Base-by-base conservation (phyloP, 139 green algal species). In the Raphidocelis subcapitata region DNA sequence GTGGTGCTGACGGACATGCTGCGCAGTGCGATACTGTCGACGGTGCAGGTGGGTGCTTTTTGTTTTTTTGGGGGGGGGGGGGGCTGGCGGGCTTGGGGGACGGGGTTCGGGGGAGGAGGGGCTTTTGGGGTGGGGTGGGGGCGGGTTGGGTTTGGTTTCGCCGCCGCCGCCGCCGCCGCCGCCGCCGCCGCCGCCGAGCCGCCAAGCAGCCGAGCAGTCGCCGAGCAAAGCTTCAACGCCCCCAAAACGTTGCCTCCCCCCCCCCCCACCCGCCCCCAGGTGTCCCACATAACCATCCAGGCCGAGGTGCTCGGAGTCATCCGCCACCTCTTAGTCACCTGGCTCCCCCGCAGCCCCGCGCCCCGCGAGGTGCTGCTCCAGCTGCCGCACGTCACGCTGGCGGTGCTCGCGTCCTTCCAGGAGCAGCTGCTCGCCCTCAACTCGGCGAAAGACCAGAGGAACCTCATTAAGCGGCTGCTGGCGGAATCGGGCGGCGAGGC, bases 401-500 rank as follows among this genome's bases (percentile, higher is more conserved):
- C 77, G 73, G 54, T 72, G n/a, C 37, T 78, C 16, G 36, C 26
- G 14, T 72, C 62, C 10, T 78, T 78, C 52, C 62, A 72, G 63
- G 52, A 72, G 35, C 62, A 72, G 51, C 72, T 78, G 51, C 51
- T 78, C 29, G 21, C 62, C 1, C 51, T 55, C 20, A 59, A 73
- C 32, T 83, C 77, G 15, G 91, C 94, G n/a, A 94, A 94, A 77
- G 84, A 90, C 36, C 86, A 94, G 81, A 81, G 88, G 0, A 31
- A 41, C 20, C 36, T 87, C 26, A 88, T 94, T 65, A 90, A 87
- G 63, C 76, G 82, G 49, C 81, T 95, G 52, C 83, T 94, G 32
- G 80, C 88, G 26, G 75, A 83, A 18, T 72, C 83, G 10, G 79
- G 71, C 0, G 86, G 65, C 21, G 69, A 88, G 52, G 68, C 79